Evolutionary conservation across 768 basidiomycete genomes (phyloP), one percentile per base, ranked within the genome.

Genomic region (Trametes coccinea): DNA sequence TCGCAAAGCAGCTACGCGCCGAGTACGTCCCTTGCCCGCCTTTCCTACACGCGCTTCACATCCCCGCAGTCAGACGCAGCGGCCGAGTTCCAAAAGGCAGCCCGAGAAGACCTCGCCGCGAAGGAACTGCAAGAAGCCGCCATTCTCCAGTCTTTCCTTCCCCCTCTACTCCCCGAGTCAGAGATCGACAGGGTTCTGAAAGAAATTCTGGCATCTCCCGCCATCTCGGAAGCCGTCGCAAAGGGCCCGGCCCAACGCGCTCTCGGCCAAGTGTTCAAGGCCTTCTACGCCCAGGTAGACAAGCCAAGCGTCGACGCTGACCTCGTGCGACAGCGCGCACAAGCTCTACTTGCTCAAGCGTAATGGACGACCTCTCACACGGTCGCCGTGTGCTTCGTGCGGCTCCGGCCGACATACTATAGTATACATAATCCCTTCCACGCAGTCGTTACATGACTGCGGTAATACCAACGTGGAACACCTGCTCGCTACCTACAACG

Each of bases 21-120:
- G 88, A 53, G 89, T 90, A 68, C 69, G 88, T 48, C 44, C n/a
- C 54, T 41, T 37, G 44, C 27, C 44, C 51, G 1, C 33, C 1
- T 14, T 46, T 16, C n/a, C 44, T 39, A 10, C 14, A 2, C 27
- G 2, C 27, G 5, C 45, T 45, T 5, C 17, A 29, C 27, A 4
- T 16, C n/a, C 17, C 14, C 31, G 2, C 59, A 92, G 90, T 76
- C 70, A 4, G 88, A 89, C 53, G 82, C 88, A 45, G 84, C 83
- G 17, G 66, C 73, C 8, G 82, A 84, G 66, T 92, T 83, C 66
- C 64, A 66, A 11, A 74, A 80, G 68, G 87, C 84, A 27, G 77
- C 80, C n/a, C 81, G 90, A 46, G 73, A 74, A 1, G 89, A 91
- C 56, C 81, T 91, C 41, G 88, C 87, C 27, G 78, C 80, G 46